Evolutionary conservation across 331 rosid species (phyloP), one percentile per base, ranked within the genome.

Genomic region (Erythrophleum ivorense): DNA sequence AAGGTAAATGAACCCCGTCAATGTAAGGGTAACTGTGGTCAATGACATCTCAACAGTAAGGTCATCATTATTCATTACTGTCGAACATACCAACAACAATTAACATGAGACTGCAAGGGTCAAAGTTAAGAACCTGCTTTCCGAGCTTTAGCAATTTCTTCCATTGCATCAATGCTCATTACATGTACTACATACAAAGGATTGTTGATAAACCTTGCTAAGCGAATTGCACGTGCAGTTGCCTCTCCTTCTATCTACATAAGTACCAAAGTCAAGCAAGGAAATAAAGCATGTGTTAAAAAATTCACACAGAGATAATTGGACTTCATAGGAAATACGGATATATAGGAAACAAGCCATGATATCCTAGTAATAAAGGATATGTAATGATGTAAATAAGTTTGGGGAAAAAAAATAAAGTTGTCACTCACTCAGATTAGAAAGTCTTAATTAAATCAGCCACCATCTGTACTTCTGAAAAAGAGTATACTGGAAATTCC

Each of bases 161-260:
- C 96, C 98, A 95, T 81, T 46, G 98, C 97, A 86, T 95, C 98
- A 58, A 91, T 93, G 92, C 98, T 95, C 98, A 95, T 95, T 79
- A 95, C 98, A 81, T 95, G 98, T 82, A 95, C 98, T 68, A 93
- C 94, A 78, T 95, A 93, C 54, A 95, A 90, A 63, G 98, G 97
- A 71, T 95, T 91, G 85, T 95, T 90, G 68, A 95, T 87, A 87
- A 93, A 95, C 81, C 84, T 77, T 59, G 97, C 98, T 77, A 95
- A 86, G 81, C 86, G 91, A 81, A 95, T 91, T 78, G 98, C 98
- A 76, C 98, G 96, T 58, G 96, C 87, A 71, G 98, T 91, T 83
- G 98, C 98, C 88, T 95, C 98, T 74, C 96, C 98, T 90, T 93
- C 98, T 83, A 95, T 81, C 98, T 95, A 80, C 77, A 81, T 78